phyloP scores from a whole-genome alignment of 768 basidiomycete genomes.

The Xerocomellus chrysenteron region DNA sequence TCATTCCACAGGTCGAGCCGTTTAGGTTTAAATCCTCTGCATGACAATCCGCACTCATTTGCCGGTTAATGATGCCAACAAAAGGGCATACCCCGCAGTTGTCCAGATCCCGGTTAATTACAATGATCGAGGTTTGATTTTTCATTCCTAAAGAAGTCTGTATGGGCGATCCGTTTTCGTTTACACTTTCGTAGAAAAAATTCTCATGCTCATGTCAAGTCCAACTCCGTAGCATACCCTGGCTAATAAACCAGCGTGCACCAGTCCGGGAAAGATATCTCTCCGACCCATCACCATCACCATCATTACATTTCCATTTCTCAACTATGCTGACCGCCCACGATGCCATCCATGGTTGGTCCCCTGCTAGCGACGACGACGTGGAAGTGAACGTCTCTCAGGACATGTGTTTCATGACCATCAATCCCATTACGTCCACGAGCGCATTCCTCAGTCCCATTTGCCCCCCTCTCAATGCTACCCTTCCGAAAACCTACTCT shows the following conservation, averaged over 20 bases:
- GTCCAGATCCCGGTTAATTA: constrained; percentile 7
- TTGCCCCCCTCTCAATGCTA: constrained; percentile 18
- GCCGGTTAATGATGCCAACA: neutral
- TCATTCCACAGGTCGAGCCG: neutral
- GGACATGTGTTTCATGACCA: constrained; percentile 8
- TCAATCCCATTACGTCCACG: constrained; percentile 2
- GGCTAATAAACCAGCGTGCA: constrained; percentile 7
- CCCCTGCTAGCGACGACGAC: constrained; percentile 28
- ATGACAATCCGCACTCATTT: neutral
- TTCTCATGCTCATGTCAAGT: neutral
- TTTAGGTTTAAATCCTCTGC: neutral
- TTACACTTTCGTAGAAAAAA: constrained; percentile 2
- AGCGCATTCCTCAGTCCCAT: constrained; percentile 6
- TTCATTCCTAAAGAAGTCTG: constrained; percentile 7
- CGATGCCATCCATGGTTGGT: constrained; percentile 26
- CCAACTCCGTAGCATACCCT: neutral
- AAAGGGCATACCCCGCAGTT: neutral
- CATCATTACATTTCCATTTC: neutral
- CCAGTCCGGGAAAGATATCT: neutral
- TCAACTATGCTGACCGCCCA: constrained; percentile 10
- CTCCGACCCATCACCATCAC: neutral
- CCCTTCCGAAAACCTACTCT: neutral
- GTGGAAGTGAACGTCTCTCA: constrained; percentile 28
- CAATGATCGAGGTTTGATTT: constrained; percentile 16
- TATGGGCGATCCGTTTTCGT: constrained; percentile 2